Base-by-base conservation (phyloP, 2,329 filamentous ascomycete genomes). In the Colletotrichum liriopes region DNA sequence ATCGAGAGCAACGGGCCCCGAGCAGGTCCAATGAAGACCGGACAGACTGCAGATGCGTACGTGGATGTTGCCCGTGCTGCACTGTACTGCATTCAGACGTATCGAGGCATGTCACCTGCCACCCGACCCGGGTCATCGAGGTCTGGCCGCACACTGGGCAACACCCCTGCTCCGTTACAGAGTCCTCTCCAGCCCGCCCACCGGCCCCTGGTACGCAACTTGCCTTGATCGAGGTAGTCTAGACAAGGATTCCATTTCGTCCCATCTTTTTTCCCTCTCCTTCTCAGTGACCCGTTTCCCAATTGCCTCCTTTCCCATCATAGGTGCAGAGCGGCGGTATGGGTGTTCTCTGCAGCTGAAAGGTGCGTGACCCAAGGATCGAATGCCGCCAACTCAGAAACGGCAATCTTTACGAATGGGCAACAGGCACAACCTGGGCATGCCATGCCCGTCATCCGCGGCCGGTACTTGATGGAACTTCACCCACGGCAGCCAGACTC, bases 321-420 rank as follows among this genome's bases (percentile, higher is more conserved):
- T 58, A 60, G 37, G 55, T 43, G 41, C 59, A 32, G 45, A 67
- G 23, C 32, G 32, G 41, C 20, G 20, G 11, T 62, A 43, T 71
- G n/a, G 14, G n/a, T 39, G 29, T 37, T 52, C 32, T 62, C 56
- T 49, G 47, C 56, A 52, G 65, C 45, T 68, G 26, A 41, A 23
- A 26, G 12, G 23, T 60, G 56, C n/a, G 23, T 14, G 39, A 37
- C 12, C 18, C 56, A 32, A 52, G 35, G 47, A 54, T 55, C 35
- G 47, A 55, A 51, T 51, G 65, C 64, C 60, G 51, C 70, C 59
- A 70, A 39, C 60, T 52, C 70, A 64, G 41, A 72, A 72, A 37
- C 49, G 70, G 70, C 20, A 72, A 72, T 70, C 54, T 61, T 72
- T 72, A 72, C 70, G 70, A 72, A 65, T 37, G 45, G 52, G 39